Base-by-base conservation (phyloP, 2,329 filamentous ascomycete genomes). In the Paraconiothyrium brasiliense region DNA sequence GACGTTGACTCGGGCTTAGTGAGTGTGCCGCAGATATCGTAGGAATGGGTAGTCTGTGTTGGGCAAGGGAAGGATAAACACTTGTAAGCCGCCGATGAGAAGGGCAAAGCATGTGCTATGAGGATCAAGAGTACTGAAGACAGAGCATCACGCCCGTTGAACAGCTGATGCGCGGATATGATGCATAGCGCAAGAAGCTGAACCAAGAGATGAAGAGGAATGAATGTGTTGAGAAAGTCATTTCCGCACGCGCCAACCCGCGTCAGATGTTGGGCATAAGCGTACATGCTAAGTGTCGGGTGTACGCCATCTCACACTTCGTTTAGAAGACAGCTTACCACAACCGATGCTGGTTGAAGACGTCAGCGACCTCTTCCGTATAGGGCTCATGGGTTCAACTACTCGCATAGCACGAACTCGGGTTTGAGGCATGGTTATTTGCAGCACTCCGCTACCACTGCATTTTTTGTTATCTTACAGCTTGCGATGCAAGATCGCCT, bases 1-100 rank as follows among this genome's bases (percentile, higher is more conserved):
- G 46, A 48, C 4, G 24, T 41, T 14, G 22, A 52, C 24, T 9
- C 20, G 8, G 49, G 49, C 9, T 13, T 52, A 4, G 49, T 52
- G 2, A 52, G 35, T 13, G 49, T 52, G n/a, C 49, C 49, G n/a
- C 49, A 52, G 34, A 52, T 52, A 41, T 50, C 48, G 13, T 50
- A 50, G 16, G 9, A 35, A 13, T 2, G 27, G 4, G 4, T 30
- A 4, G 27, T 6, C 4, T 30, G 27, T 30, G 27, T 30, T 30
- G 27, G 4, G 8, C 11, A 20, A 50, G 14, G 20, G n/a, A 30
- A 30, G 27, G 4, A 30, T 30, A 6, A 4, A 30, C 27, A 30
- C 27, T 30, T 30, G 27, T 30, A 30, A 4, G 6, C 27, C 27
- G 27, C 27, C 27, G 1, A 30, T 6, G 6, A 30, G 27, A 4